Conservation (phyloP, 257 asterid genomes). For the Rhazya stricta region DNA sequence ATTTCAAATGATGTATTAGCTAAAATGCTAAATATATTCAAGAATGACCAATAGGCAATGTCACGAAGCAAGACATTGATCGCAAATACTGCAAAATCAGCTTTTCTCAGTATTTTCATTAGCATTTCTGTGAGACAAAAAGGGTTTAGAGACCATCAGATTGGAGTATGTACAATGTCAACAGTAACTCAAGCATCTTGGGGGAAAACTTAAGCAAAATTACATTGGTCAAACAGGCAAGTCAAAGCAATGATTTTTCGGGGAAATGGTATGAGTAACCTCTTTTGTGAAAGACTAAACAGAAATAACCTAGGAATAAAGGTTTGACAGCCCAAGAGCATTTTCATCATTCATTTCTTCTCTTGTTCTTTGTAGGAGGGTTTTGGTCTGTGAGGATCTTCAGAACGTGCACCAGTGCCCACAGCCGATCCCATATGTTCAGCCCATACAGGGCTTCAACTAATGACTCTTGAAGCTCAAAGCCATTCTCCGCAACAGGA, state of each 20-base stretch:
- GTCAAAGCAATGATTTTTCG: too few relatives aligned
- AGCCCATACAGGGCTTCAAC: constrained; percentile 79
- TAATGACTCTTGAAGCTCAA: constrained; percentile 72
- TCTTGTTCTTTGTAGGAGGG: constrained; percentile 33
- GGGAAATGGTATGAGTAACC: neutral
- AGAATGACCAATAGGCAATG: neutral
- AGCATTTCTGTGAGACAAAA: neutral
- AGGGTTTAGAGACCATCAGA: neutral
- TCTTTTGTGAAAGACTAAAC: neutral
- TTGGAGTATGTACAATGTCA: neutral
- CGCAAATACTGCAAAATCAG: neutral
- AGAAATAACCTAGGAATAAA: neutral
- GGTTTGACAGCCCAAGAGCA: neutral
- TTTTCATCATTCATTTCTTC: constrained; percentile 32
- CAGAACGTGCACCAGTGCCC: constrained; percentile 67
- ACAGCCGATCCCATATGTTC: constrained; percentile 65
- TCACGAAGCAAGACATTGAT: neutral
- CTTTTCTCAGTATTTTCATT: neutral
- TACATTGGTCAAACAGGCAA: neutral
- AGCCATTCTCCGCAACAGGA: constrained; percentile 75
- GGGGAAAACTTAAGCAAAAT: neutral
- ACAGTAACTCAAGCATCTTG: neutral
- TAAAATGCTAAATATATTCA: too few relatives aligned
- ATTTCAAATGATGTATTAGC: too few relatives aligned
- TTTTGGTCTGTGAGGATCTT: constrained; percentile 66